Evolutionary conservation across 23 red algal species (phyloP).

Genomic region (Gracilaria caudata): DNA sequence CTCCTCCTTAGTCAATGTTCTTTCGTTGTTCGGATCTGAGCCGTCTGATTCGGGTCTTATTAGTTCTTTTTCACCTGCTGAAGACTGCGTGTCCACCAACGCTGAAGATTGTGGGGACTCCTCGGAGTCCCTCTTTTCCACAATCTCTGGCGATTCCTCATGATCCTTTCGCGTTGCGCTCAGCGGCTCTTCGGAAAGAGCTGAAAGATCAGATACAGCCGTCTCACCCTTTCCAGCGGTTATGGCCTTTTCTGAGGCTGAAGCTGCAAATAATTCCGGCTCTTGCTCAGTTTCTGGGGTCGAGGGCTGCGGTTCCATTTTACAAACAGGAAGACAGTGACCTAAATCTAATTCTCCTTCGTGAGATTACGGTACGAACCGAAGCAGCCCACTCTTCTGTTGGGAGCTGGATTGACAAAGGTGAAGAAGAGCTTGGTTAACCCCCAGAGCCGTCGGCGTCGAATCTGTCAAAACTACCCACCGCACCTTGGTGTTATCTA

Average conservation of each 20-base stretch:
- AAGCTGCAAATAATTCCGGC: conserved; percentile 49
- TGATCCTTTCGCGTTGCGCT: background rate
- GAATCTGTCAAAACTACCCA: too few relatives aligned
- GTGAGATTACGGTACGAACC: too few relatives aligned
- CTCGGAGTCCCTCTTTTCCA: background rate
- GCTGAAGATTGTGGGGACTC: background rate
- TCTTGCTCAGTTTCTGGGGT: conserved; percentile 16
- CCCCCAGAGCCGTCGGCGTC: too few relatives aligned
- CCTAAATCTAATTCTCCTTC: too few relatives aligned
- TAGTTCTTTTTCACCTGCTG: background rate
- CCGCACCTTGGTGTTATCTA: too few relatives aligned
- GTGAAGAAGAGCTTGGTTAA: too few relatives aligned
- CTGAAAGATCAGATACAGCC: conserved; percentile 16
- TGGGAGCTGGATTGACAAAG: too few relatives aligned
- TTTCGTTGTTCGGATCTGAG: background rate
- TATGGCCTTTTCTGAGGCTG: conserved; percentile 51
- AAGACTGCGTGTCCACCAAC: background rate
- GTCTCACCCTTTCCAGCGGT: background rate
- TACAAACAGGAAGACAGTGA: background rate
- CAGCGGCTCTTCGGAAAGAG: conserved; percentile 22
- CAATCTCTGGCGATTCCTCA: background rate
- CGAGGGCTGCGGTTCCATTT: conserved; percentile 1
- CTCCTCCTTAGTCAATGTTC: conserved; percentile 46
- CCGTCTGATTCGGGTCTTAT: background rate
- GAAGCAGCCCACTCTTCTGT: too few relatives aligned